A percentile compares a stretch with the other conserved stretches of the same genome.
Evolutionary conservation across 2,329 filamentous ascomycete genomes (phyloP).

Genomic region (Dactylellina haptotyla): DNA sequence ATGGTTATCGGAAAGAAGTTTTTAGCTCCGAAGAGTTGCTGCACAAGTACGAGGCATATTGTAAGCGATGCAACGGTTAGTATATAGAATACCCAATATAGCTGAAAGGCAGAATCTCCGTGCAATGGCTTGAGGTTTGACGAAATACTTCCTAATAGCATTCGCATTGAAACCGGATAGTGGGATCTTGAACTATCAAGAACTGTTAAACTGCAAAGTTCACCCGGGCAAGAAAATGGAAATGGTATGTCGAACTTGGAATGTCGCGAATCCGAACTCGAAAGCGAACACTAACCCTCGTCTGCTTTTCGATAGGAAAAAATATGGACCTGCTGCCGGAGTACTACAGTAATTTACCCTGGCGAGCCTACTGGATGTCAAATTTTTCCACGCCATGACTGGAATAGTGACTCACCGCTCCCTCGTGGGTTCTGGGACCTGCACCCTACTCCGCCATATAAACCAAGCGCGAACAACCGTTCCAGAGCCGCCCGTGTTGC

Average conservation of each 20-base stretch:
- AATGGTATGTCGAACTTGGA: constrained; percentile 20
- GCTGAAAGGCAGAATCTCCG: background rate
- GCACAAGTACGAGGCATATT: constrained; percentile 40
- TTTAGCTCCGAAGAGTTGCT: constrained; percentile 34
- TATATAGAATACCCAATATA: background rate
- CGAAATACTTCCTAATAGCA: constrained; percentile 1
- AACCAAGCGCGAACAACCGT: background rate
- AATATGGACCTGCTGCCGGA: constrained; percentile 37
- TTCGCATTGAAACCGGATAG: constrained; percentile 41
- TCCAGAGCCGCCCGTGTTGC: constrained; percentile 16
- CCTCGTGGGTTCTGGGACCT: constrained; percentile 45
- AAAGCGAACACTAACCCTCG: background rate
- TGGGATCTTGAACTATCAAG: constrained; percentile 6
- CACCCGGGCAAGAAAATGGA: constrained; percentile 34
- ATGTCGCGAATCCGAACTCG: too few relatives aligned
- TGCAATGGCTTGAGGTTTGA: background rate
- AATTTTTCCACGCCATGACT: constrained; percentile 31
- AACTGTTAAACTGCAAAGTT: constrained; percentile 24
- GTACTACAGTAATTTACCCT: constrained; percentile 23
- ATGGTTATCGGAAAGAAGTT: constrained; percentile 33
- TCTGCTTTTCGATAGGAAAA: background rate
- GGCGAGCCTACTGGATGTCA: constrained; percentile 38
- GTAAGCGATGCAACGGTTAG: constrained; percentile 41
- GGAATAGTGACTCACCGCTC: constrained; percentile 32
- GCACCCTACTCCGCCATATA: constrained; percentile 32